Conservation (phyloP, 345 rosid species). For the Eucalyptus curtisii region DNA sequence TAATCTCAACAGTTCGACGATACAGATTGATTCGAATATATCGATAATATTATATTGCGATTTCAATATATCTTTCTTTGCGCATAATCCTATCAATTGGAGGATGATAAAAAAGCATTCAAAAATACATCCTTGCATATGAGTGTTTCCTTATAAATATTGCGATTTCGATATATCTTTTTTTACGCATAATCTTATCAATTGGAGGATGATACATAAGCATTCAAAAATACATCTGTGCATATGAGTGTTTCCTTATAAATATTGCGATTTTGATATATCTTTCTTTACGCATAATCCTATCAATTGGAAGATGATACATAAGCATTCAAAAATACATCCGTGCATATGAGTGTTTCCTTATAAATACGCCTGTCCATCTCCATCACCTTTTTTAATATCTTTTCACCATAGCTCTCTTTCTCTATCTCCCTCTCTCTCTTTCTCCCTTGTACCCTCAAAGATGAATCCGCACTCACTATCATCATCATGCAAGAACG, state of each 20-base stretch:
- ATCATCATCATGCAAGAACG: not conserved
- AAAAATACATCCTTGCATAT: too few species aligned
- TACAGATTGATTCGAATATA: not conserved
- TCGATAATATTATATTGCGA: accelerated
- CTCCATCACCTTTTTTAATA: constrained; percentile 24
- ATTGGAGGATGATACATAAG: too few species aligned
- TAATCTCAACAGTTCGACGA: not conserved
- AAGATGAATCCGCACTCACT: constrained; percentile 24
- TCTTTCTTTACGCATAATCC: too few species aligned
- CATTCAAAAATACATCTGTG: too few species aligned
- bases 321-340: not conserved
- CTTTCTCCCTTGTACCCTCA: not conserved
- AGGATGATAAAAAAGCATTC: too few species aligned
- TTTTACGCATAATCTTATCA: not conserved
- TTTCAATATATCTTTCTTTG: not conserved
- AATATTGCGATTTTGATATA: too few species aligned
- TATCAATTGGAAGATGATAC: too few species aligned
- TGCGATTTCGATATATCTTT: not conserved
- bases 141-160: not conserved
- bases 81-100: not conserved
- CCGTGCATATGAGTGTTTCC: not conserved
- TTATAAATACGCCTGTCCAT: constrained; percentile 7
- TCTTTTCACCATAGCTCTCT: not conserved
- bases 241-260: not conserved
- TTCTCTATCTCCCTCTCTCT: not conserved